Base-by-base conservation (phyloP, 192 early-diverging fungal genomes). In the Backusella macrospora region DNA sequence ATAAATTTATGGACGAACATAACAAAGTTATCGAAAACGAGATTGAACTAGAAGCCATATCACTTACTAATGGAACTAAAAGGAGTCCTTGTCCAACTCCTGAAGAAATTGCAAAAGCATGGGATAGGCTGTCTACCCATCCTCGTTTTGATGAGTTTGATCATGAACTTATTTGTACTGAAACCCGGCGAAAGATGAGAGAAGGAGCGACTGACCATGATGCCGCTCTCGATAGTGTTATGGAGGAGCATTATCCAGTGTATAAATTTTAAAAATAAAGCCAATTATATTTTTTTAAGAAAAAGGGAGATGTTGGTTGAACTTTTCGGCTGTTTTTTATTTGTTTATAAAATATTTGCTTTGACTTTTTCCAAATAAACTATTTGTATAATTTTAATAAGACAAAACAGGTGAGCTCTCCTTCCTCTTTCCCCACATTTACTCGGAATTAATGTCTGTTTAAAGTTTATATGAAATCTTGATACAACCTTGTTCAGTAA, bases 101-200 rank as follows among this genome's bases (percentile, higher is more conserved):
- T 59, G 52, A 59, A 59, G 10, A 13, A 1, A 26, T 59, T 5
- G 52, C 21, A 14, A 59, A 23, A 23, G 52, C 52, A 23, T 59
- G 52, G 52, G 21, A 59, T 59, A 12, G 4, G 5, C 3, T 59
- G 18, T 59, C 21, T 23, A 10, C 1, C 8, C 52, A 59, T 5
- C 52, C 52, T 26, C 52, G 52, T 5, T 59, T 59, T 59, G 52
- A 59, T 59, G 52, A 59, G 13, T 59, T 59, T 26, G 52, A 59
- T 13, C 52, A 59, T 26, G 26, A 59, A 8, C 7, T 59, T 23
- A 23, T 59, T 23, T 59, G 52, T 26, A 1, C 16, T 10, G 52
- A 23, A 10, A 59, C 18, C 15, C 47, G 48, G 4, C 8, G 26
- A 14, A 26, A 2, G 10, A 1, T 59, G 21, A 59, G 12, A 0